Base-by-base conservation (phyloP, 495 filamentous ascomycete species). In the Hypoxylon intermedium region DNA sequence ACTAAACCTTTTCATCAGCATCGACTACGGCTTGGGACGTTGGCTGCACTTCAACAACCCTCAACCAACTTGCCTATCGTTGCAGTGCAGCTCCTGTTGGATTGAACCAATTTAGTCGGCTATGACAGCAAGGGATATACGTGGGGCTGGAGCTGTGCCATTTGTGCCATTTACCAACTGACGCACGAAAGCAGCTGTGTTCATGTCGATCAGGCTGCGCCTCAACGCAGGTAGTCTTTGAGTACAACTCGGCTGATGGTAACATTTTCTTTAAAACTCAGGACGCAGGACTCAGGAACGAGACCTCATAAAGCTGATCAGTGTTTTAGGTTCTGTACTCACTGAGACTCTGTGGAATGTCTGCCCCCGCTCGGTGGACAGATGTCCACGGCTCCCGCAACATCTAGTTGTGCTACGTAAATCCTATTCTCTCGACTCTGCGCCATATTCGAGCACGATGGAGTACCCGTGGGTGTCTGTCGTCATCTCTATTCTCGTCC, bases 291-390 rank as follows among this genome's bases (percentile, higher is more conserved):
- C n/a, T n/a, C n/a, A n/a, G n/a, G n/a, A n/a, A n/a, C n/a, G n/a
- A n/a, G n/a, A n/a, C n/a, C n/a, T n/a, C n/a, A n/a, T n/a, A n/a
- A n/a, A n/a, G n/a, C 38, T 48, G 24, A 55, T 28, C 11, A 6
- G 7, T 7, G 19, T 24, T 42, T 46, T 56, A 43, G 56, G 44
- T 60, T 38, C 44, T 42, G 62, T 60, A 42, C 52, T 56, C 56
- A n/a, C 46, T 51, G 45, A 60, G 33, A n/a, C 55, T 5, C 26
- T 34, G 41, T 50, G 51, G 41, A 42, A 65, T 65, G 37, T 12
- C 19, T 24, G 13, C 55, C 56, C n/a, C 62, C 62, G 36, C 62
- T 49, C 56, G 49, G 34, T 15, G 47, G 13, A n/a, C 5, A 40
- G 34, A 11, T 5, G 23, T 65, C 50, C 33, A 59, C 31, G 13